A percentile compares a stretch with the other conserved stretches of the same genome.
These are phyloP conservation scores for Caulochytrium protostelioides DNA, from an alignment of 371 early-diverging fungal species.

Conservation along the genomic window DNA sequence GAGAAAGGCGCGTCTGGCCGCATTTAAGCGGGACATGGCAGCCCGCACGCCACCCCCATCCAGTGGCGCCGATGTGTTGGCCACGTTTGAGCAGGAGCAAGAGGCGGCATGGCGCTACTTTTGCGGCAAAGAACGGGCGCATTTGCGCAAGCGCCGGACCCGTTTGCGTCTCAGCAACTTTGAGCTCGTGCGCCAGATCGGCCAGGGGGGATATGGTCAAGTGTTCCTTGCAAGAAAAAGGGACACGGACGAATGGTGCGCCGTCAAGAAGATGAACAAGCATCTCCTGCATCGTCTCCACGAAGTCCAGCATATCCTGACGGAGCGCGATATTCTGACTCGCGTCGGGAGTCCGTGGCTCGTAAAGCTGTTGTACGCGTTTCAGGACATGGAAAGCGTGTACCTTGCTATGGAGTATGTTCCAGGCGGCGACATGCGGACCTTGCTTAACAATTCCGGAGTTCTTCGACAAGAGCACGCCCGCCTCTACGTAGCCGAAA, in stretches of 20 bases:
- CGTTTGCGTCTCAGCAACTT: slow-evolving; percentile 39
- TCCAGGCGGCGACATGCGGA: slow-evolving; percentile 70
- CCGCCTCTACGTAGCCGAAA: slow-evolving; percentile 43
- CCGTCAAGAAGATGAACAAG: slow-evolving; percentile 48
- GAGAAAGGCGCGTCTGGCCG: slow-evolving; percentile 27
- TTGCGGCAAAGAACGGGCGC: slow-evolving; percentile 26
- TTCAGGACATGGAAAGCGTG: slow-evolving; percentile 35
- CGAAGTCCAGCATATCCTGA: slow-evolving; percentile 39
- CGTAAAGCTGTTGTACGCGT: slow-evolving; percentile 53
- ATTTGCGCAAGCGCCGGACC: slow-evolving; percentile 38
- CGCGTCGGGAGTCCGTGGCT: slow-evolving; percentile 42
- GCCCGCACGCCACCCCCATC: not conserved
- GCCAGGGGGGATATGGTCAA: slow-evolving; percentile 64
- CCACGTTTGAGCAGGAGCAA: slow-evolving; percentile 14
- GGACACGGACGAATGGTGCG: slow-evolving; percentile 36
- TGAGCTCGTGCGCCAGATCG: slow-evolving; percentile 48
- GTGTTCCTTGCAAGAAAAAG: slow-evolving; percentile 40
- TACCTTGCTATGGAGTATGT: slow-evolving; percentile 56
- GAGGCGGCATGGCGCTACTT: slow-evolving; percentile 27
- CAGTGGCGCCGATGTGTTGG: slow-evolving; percentile 3
- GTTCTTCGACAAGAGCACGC: slow-evolving; percentile 36
- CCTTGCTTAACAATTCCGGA: slow-evolving; percentile 42
- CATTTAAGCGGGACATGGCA: slow-evolving; percentile 26
- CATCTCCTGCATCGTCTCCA: slow-evolving; percentile 21
- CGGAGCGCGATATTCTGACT: slow-evolving; percentile 45